Evolutionary conservation across 805 yeast genomes (phyloP), one percentile per base, ranked within the genome.

Genomic region (Myxozyma monticola): DNA sequence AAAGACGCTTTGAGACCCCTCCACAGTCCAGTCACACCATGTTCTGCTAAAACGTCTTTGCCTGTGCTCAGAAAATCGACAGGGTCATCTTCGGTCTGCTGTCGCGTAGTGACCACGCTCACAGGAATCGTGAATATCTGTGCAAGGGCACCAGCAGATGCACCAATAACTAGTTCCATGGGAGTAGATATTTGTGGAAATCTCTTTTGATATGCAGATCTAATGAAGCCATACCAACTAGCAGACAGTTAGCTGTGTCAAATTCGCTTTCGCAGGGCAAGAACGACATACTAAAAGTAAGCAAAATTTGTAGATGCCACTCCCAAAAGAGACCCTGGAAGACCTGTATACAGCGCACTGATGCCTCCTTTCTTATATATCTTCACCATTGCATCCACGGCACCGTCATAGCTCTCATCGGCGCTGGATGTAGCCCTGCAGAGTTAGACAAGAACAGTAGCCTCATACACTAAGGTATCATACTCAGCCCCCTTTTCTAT

Each of bases 111-210:
- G 44, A 86, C 76, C 9, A 85, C 89, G 31, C 83, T 76, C 50
- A 88, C 82, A n/a, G 95, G 95, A 65, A 82, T 80, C 21, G 95
- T 85, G 67, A 85, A 82, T 45, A 86, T 56, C 68, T 87, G 91
- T 8, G 93, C 86, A 31, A 85, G 71, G 0, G 91, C 85, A 6
- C 93, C 96, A 2, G 95, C 93, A 41, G 81, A 68, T 1, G 90
- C 87, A 1, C 95, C 95, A 31, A 88, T 71, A 9, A 77, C 65
- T 58, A 88, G 76, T 67, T 88, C 96, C 56, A 79, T 80, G 1
- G 80, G 70, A 0, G 93, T 85, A 40, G 79, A 72, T 31, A 74
- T 68, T 7, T 51, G 26, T 62, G 62, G 68, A 67, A 58, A 71
- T 65, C 48, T 50, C 73, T 67, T 70, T 51, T 77, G 73, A 67